Conservation (phyloP, 495 filamentous ascomycete species). For the Aeminium ludgeri region DNA sequence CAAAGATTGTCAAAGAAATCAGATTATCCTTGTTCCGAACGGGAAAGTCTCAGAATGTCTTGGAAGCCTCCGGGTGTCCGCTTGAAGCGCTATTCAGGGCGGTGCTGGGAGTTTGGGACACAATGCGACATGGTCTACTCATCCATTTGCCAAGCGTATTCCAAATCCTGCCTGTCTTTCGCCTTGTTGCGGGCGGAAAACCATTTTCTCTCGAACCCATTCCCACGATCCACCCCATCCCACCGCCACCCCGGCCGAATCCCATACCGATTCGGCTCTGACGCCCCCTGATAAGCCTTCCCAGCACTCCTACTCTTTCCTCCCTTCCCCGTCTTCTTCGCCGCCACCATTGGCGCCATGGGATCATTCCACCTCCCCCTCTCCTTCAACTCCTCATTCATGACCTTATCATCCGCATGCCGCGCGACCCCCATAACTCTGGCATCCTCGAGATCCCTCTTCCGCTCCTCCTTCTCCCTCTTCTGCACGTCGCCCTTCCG, state of each 20-base stretch:
- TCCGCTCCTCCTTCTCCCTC: constrained; percentile 36
- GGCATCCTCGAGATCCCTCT: constrained; percentile 54
- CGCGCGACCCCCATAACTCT: constrained; percentile 65
- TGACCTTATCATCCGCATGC: constrained; percentile 56
- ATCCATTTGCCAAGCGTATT: constrained; percentile 95
- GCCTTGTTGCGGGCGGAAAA: constrained; percentile 70
- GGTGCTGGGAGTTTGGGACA: no score
- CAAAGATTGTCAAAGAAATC: no score
- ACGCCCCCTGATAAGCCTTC: constrained; percentile 63
- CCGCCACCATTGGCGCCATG: constrained; percentile 59
- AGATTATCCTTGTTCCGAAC: no score
- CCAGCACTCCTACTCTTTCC: constrained; percentile 40
- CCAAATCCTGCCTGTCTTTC: constrained; percentile 55
- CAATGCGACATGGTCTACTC: constrained; percentile 36
- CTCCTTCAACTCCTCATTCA: constrained; percentile 71
- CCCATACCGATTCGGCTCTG: constrained; percentile 81
- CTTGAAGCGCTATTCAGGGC: no score
- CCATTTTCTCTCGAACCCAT: constrained; percentile 88
- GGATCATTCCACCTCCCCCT: constrained; percentile 82
- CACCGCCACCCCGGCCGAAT: constrained; percentile 83
- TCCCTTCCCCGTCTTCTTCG: constrained; percentile 25
- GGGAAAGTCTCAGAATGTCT: no score
- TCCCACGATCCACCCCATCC: constrained; percentile 93
- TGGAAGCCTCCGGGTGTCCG: no score
- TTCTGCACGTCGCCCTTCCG: constrained; percentile 75